A percentile compares a stretch with the other conserved stretches of the same genome.
Conservation (phyloP, 768 basidiomycete genomes). For the Collybia sordida region DNA sequence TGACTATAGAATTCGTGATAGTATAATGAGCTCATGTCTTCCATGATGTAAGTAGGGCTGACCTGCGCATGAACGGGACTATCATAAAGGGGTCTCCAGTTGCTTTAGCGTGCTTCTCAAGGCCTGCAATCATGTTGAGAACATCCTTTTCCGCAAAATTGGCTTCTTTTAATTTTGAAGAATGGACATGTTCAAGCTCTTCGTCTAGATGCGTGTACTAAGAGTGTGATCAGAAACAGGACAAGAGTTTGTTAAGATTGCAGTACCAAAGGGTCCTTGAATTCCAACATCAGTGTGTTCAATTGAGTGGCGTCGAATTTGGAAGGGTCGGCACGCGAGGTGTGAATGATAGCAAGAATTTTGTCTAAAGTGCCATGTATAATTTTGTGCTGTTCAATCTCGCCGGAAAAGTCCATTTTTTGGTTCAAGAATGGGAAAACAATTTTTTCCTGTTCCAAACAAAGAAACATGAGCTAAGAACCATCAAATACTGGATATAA, state of each 20-base stretch:
- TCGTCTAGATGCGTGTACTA: constrained; percentile 37
- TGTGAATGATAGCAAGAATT: constrained; percentile 22
- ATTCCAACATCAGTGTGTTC: constrained; percentile 23
- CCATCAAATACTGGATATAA: not conserved
- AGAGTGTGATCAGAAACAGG: not conserved
- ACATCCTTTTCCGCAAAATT: constrained; percentile 28
- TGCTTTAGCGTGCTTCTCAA: constrained; percentile 30
- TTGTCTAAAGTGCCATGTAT: constrained; percentile 28
- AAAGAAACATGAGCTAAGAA: not conserved
- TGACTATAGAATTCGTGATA: constrained; percentile 22
- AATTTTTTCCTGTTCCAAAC: constrained; percentile 20
- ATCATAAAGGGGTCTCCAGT: constrained; percentile 30
- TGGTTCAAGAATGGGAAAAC: constrained; percentile 34
- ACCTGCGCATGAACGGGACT: constrained; percentile 38
- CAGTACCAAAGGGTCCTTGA: constrained; percentile 29
- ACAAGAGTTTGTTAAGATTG: not conserved
- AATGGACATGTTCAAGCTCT: constrained; percentile 32
- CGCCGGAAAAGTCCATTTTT: constrained; percentile 37
- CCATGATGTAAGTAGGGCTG: not conserved
- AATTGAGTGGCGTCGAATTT: constrained; percentile 28
- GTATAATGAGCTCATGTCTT: not conserved
- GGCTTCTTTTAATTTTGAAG: constrained; percentile 25
- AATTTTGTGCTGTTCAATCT: constrained; percentile 32
- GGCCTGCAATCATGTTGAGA: constrained; percentile 19
- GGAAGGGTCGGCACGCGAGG: constrained; percentile 21